Evolutionary conservation across 164 flowering plant species (phyloP), one percentile per base, ranked within the genome.

Genomic region (Litsea cubeba): DNA sequence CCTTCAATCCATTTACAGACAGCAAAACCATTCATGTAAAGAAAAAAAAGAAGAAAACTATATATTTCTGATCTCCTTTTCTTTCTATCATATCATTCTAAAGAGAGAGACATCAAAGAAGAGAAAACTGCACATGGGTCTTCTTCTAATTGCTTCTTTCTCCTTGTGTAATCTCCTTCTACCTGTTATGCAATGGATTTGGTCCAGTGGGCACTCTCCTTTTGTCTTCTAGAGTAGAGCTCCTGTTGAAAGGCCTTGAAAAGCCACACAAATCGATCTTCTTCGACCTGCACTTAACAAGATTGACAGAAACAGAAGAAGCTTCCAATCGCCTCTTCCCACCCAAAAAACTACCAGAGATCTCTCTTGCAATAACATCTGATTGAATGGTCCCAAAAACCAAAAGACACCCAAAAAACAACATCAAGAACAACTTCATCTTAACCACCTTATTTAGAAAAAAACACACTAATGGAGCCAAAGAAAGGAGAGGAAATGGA

Each of bases 181-280:
- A 69, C n/a, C 72, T 40, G 72, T 69, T 69, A 26, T 69, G 72
- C 57, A 69, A 49, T 10, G 72, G 72, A 69, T 69, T 69, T 49
- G 72, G 72, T 23, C 72, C 72, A 12, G 72, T 69, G 30, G 72
- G 72, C 30, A 69, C 72, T 69, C 25, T 22, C 23, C 72, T 69
- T 50, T 69, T 69, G 17, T 69, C 60, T 25, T 69, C 72, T 69
- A 69, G 28, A 69, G 72, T 69, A 8, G 72, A 46, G 58, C 23
- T 69, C 72, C 49, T 69, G 28, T 23, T 17, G 49, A 69, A 15
- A 46, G 18, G 22, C n/a, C 22, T 30, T 28, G 49, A 66, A 30
- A 32, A 66, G 17, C 49, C 49, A n/a, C 69, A 66, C 5, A n/a
- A 66, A 28, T 66, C 69, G 12, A 32, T 17, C 17, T 66, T 66